A percentile compares a stretch with the other conserved stretches of the same genome.
phyloP scores from a whole-genome alignment of 192 early-diverging fungal genomes.

The Umbelopsis sp. region DNA sequence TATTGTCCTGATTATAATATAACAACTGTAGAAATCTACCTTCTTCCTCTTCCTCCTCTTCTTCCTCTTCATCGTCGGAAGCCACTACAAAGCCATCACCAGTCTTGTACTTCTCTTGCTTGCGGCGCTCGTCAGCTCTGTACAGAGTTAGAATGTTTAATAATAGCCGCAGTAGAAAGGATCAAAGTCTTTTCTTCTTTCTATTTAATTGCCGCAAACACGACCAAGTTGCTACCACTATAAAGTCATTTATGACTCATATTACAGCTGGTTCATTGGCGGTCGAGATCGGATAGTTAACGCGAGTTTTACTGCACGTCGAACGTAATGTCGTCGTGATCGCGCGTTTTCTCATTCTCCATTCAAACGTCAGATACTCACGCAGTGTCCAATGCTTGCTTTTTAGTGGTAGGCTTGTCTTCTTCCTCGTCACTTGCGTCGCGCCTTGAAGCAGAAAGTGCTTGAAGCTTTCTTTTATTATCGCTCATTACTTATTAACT shows the following conservation, averaged over 20 bases:
- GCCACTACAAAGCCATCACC: slow-evolving; percentile 1
- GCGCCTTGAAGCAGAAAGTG: slow-evolving; percentile 20
- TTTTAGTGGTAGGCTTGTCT: slow-evolving; percentile 4
- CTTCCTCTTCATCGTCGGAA: slow-evolving; percentile 38
- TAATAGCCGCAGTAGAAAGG: not conserved
- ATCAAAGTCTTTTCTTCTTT: not conserved
- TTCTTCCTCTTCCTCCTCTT: slow-evolving; percentile 30
- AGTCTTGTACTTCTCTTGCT: slow-evolving; percentile 25
- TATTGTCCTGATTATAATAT: not conserved
- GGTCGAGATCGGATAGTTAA: not conserved
- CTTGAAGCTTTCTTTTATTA: slow-evolving; percentile 23
- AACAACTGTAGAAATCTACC: not conserved
- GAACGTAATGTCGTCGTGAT: not conserved
- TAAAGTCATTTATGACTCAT: too few species aligned
- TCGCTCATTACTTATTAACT: slow-evolving; percentile 21
- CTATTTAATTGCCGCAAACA: not conserved
- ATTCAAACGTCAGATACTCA: not conserved
- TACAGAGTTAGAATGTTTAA: not conserved
- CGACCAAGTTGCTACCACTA: too few species aligned
- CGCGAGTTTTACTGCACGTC: not conserved
- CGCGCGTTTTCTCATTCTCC: not conserved
- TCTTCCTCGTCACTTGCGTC: slow-evolving; percentile 20
- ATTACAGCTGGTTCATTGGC: too few species aligned
- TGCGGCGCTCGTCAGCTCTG: slow-evolving; percentile 29
- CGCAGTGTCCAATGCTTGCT: not conserved